phyloP scores from a whole-genome alignment of 768 basidiomycete species.

The Tricholoma matsutake region DNA sequence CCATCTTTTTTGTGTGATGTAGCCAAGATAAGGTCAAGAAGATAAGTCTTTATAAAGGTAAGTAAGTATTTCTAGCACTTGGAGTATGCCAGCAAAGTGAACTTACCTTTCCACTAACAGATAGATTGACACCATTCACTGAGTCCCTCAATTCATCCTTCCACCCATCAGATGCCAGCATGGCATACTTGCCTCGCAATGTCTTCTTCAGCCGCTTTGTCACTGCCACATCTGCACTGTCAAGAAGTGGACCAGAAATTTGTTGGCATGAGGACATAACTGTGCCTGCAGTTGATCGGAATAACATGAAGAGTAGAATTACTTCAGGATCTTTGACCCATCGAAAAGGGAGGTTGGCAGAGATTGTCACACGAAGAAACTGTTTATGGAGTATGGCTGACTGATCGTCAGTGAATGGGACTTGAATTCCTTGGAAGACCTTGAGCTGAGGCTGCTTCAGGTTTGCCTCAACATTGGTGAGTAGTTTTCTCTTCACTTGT shows the following conservation, averaged over 20 bases:
- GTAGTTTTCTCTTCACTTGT: not conserved
- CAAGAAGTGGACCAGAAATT: conserved; percentile 21
- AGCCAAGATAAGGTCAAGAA: conserved; percentile 21
- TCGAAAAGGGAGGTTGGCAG: conserved; percentile 26
- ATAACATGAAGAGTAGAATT: conserved; percentile 24
- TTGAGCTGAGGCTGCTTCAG: too few relatives aligned
- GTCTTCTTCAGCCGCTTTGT: conserved; percentile 10
- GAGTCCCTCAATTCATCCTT: conserved; percentile 23
- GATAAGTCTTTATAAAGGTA: too few relatives aligned
- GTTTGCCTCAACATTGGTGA: not conserved
- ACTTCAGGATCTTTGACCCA: conserved; percentile 14
- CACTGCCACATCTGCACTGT: conserved; percentile 9
- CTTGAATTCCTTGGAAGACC: too few relatives aligned
- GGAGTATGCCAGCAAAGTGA: too few relatives aligned
- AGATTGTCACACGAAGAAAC: conserved; percentile 12
- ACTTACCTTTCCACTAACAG: conserved; percentile 21
- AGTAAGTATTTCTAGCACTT: too few relatives aligned
- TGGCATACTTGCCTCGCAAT: conserved; percentile 15
- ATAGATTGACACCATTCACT: conserved; percentile 22
- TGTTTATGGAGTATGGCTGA: too few relatives aligned
- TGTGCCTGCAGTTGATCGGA: conserved; percentile 19
- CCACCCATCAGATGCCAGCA: conserved; percentile 24
- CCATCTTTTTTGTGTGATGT: conserved; percentile 25
- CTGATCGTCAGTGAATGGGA: too few relatives aligned
- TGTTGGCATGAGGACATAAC: conserved; percentile 19